A percentile compares a stretch with the other conserved stretches of the same genome.
Evolutionary conservation across 257 asterid genomes (phyloP).

Genomic region (Nicotiana obtusifolia): DNA sequence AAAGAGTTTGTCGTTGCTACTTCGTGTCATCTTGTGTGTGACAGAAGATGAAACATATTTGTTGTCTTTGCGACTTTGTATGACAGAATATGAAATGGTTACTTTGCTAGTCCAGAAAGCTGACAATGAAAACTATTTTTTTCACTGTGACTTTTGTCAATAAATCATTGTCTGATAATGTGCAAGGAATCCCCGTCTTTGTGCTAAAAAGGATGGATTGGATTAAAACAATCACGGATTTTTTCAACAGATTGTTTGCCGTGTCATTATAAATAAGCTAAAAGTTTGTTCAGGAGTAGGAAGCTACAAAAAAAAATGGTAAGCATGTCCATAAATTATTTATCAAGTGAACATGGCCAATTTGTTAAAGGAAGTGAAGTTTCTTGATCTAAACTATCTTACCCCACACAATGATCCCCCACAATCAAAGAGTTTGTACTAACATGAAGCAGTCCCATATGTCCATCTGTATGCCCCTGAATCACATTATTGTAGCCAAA

Average conservation of each 20-base stretch:
- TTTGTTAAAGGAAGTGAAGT: slow-evolving; percentile 6
- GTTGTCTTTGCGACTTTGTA: no score
- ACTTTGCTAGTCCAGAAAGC: no score
- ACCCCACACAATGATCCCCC: slow-evolving; percentile 99
- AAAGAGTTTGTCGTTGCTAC: slow-evolving; percentile 21
- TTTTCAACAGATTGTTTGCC: neutral
- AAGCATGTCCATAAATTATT: neutral
- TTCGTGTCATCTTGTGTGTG: no score
- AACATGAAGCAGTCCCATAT: slow-evolving; percentile 78
- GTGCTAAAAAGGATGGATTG: no score
- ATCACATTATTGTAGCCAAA: slow-evolving; percentile 13
- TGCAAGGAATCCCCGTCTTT: no score
- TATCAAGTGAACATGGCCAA: neutral
- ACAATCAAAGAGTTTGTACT: slow-evolving; percentile 76
- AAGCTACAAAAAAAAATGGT: neutral
- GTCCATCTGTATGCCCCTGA: slow-evolving; percentile 99
- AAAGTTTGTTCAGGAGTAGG: neutral
- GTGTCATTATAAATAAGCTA: neutral
- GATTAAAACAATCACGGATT: neutral
- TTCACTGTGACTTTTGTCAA: no score
- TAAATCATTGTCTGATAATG: no score
- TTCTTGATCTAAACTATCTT: slow-evolving; percentile 16
- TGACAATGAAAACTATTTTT: no score
- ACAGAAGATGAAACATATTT: no score
- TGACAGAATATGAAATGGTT: no score